Base-by-base conservation (phyloP, 106 monocot genomes). In the Dioscorea alata region DNA sequence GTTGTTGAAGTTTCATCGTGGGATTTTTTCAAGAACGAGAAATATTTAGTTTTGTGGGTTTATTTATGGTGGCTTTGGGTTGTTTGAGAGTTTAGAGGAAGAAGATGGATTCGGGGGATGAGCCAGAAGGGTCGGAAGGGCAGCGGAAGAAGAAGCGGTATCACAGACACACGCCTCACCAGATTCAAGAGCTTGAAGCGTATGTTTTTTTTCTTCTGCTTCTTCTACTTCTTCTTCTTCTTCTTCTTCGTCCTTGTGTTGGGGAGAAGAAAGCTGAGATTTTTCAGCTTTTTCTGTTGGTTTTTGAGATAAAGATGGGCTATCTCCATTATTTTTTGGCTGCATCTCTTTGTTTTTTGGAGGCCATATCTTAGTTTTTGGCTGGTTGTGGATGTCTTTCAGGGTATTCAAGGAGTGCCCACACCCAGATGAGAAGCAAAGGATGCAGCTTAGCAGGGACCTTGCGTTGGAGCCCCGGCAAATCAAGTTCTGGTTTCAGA, bases 401-500 rank as follows among this genome's bases (percentile, higher is more conserved):
- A 95, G 95, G 59, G 66, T 88, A 79, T 95, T 96, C 62, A 96
- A 80, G 80, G 81, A 86, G 63, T 89, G 86, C 70, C 88, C 91
- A 22, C 96, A 96, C 63, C 96, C 96, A 1, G 96, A 96, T 61
- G 96, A 96, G 88, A 96, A 96, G 86, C 91, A 96, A 73, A 81
- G 96, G 71, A 78, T 86, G 88, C 78, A 77, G 50, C 71, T 96
- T 15, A 96, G 96, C 70, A 77, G 84, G 63, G 91, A 96, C 49
- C 68, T 96, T 63, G 80, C 78, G 0, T 63, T 96, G 64, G 96
- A 96, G 65, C 84, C 91, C 0, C 79, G 86, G 21, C 96, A 96
- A 71, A 96, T 96, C 83, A 96, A 96, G 86, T 96, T 96, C 73
- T 96, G 96, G 96, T 96, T 96, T 63, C 96, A 96, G 78, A 96